Base-by-base conservation (phyloP, 2,329 filamentous ascomycete genomes). In the Triangularia setosa region DNA sequence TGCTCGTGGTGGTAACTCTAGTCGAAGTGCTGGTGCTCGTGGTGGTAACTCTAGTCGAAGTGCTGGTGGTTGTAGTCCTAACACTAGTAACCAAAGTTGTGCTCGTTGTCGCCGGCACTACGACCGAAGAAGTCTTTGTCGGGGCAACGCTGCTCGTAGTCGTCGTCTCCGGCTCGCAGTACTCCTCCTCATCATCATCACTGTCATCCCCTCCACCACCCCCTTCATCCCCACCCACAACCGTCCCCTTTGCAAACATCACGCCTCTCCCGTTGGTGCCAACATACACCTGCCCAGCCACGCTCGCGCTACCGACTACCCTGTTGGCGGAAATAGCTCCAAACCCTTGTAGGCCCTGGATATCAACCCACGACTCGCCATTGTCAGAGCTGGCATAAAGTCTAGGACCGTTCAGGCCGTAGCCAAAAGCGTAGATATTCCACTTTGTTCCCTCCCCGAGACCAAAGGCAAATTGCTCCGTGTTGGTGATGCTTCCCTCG, bases 211-310 rank as follows among this genome's bases (percentile, higher is more conserved):
- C 33, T 28, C 55, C 6, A 58, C 40, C 35, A 18, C 48, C 21
- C 16, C 53, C 28, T 12, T 61, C 52, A 7, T 59, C 60, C 0
- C 65, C 66, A 2, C 64, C 64, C 4, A 58, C 48, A 0, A 70
- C 61, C 5, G 57, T 61, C 6, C 68, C 66, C 60, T 71, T 58
- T 21, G 69, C 77, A 63, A 74, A 78, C 62, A 83, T 75, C 4
- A 81, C 80, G 14, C 81, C 80, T 1, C 80, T 77, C 0, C 81
- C 81, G 61, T 83, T 83, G 1, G 81, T 83, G 0, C 81, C 81
- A 16, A 83, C 80, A 55, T 82, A 83, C 0, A 83, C 80, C 60
- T 79, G 74, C 1, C 77, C 76, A 2, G 77, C 76, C 7, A 76
- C 75, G 63, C 83, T 83, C 1, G 75, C 78, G 61, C 80, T 82